Base-by-base conservation (phyloP, 805 yeast species). In the Ogataea glucozyma region DNA sequence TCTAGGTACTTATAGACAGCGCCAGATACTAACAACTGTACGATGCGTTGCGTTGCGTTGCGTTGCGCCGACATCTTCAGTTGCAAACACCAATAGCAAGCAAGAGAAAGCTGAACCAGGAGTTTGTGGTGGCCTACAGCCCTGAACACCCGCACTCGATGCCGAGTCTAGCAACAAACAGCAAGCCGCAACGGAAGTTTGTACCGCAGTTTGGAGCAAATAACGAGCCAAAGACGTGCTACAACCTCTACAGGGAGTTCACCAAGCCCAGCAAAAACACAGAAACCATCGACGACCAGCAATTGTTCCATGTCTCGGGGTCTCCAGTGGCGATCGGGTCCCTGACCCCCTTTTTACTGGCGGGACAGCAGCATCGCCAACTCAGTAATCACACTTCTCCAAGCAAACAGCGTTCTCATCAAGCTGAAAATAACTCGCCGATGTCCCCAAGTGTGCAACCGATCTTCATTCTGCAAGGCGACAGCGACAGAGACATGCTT, bases 101-200 rank as follows among this genome's bases (percentile, higher is more conserved):
- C 47, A 54, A 49, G 35, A 44, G 50, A 31, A 52, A 51, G 26
- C 40, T 44, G 27, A 48, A 43, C 26, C 51, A 44, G 38, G 56
- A 54, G 19, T 47, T 43, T 29, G 39, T 47, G 43, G 43, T 47
- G 26, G 48, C 49, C 13, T 47, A 45, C 38, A 53, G 51, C 24
- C 55, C 57, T 2, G 53, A 51, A 16, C 52, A 46, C 19, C 47
- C 52, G 17, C 54, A 50, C 34, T 45, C 53, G 11, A 41, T 49
- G 46, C 51, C 57, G 13, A 51, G 49, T 31, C 42, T 44, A 5
- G 48, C 46, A 12, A 41, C 47, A 11, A 45, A 49, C 30, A 29
- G 40, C 38, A 41, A 38, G 38, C 36, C 53, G 17, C 53, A 46
- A 29, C 40, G 50, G 26, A 49, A 43, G 21, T 43, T 38, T 26